phyloP scores from a whole-genome alignment of 306 rosid genomes.

The Castanospermum australe region DNA sequence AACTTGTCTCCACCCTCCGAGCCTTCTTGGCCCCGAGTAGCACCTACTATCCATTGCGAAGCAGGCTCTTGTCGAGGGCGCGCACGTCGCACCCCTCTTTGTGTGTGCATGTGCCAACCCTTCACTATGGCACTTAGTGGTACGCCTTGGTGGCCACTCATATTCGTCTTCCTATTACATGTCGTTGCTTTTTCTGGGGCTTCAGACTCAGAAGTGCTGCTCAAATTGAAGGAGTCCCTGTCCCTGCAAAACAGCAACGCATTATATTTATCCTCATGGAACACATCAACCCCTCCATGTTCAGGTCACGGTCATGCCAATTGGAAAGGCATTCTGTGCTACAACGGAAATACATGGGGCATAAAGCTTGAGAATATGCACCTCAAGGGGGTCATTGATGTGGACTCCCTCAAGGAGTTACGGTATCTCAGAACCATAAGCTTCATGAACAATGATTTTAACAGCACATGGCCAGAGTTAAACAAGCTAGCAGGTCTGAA shows the following conservation, averaged over 20 bases:
- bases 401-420: conserved; percentile 40
- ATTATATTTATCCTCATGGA: conserved; percentile 56
- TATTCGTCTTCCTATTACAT: neutral
- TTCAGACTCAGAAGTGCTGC: conserved; percentile 43
- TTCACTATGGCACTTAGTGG: conserved; percentile 33
- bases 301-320: conserved; percentile 5
- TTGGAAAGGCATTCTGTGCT: conserved; percentile 66
- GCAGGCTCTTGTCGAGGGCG: conserved; percentile 41
- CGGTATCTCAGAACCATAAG: conserved; percentile 56
- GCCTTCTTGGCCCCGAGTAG: neutral
- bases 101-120: conserved; percentile 43
- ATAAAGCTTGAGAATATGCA: conserved; percentile 62
- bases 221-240: conserved; percentile 58
- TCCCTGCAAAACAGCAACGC: conserved; percentile 35
- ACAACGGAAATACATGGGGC: conserved; percentile 51
- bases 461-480: conserved; percentile 50
- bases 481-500: conserved; percentile 41
- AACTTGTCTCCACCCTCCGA: conserved; percentile 22
- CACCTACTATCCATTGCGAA: neutral
- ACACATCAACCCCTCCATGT: conserved; percentile 42
- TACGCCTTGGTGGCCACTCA: neutral
- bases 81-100: conserved; percentile 40
- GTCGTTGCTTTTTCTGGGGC: neutral
- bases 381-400: conserved; percentile 58
- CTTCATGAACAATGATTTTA: conserved; percentile 59